phyloP scores from a whole-genome alignment of 257 asterid genomes.

The Apocynum venetum region DNA sequence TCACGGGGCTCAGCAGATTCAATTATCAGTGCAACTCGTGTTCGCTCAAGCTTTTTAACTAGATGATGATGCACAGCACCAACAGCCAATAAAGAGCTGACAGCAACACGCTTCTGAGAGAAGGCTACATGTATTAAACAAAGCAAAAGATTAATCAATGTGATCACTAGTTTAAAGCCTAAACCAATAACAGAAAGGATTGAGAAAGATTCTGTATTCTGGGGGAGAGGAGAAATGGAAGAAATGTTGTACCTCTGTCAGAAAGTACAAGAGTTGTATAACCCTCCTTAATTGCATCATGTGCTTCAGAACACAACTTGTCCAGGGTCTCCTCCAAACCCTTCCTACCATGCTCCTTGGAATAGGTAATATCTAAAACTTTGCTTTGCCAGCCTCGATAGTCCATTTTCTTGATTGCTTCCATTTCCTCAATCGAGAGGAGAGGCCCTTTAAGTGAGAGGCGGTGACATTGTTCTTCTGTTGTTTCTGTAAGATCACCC shows the following conservation, averaged over 20 bases:
- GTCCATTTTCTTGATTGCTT: conserved; percentile 84
- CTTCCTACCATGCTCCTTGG: conserved; percentile 61
- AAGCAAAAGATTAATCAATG: neutral
- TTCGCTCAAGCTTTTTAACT: conserved; percentile 87
- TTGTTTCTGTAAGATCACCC: conserved; percentile 97
- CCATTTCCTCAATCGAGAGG: conserved; percentile 79
- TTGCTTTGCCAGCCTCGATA: conserved; percentile 97
- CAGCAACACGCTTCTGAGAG: conserved; percentile 78
- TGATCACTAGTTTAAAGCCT: neutral
- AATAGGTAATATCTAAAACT: conserved; percentile 84
- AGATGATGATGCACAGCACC: conserved; percentile 99
- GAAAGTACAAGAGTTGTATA: conserved; percentile 84
- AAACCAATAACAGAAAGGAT: neutral
- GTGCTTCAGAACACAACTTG: conserved; percentile 89
- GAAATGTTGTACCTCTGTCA: conserved; percentile 67
- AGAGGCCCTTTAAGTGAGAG: conserved; percentile 91
- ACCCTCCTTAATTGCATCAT: conserved; percentile 80
- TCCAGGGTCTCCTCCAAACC: conserved; percentile 94
- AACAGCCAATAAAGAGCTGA: conserved; percentile 88
- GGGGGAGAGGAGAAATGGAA: neutral
- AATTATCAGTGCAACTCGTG: conserved; percentile 83
- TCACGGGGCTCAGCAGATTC: conserved; percentile 99
- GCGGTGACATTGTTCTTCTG: conserved; percentile 96
- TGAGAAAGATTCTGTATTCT: neutral
- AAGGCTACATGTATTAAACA: conserved; percentile 45